phyloP scores from a whole-genome alignment of 1,139 yeast species.

The Zygoascus sp. region DNA sequence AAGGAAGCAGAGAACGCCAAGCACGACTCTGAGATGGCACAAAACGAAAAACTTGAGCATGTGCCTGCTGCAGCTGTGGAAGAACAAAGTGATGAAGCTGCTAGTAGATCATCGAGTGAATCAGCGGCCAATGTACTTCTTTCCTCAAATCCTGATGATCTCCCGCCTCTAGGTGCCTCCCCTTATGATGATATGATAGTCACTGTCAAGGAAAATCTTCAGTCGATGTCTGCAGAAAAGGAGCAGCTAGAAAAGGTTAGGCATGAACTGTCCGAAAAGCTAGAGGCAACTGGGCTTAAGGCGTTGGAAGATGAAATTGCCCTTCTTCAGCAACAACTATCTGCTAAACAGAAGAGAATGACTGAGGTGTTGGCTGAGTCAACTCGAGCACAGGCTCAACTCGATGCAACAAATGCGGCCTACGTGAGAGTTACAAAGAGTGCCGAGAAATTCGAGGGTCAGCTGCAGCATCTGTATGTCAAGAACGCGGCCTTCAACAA shows the following conservation, averaged over 20 bases:
- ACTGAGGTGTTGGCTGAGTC: not conserved
- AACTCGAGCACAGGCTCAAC: conserved; percentile 1
- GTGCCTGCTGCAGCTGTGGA: not conserved
- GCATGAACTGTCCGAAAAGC: conserved; percentile 12
- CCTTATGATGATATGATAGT: conserved; percentile 9
- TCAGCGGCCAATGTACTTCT: not conserved
- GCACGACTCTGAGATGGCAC: not conserved
- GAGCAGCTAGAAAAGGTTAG: conserved; percentile 8
- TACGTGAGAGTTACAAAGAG: not conserved
- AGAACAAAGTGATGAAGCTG: not conserved
- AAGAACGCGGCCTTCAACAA: conserved; percentile 1
- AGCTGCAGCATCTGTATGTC: not conserved
- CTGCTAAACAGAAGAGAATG: conserved; percentile 9
- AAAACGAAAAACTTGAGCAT: not conserved
- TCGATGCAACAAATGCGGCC: conserved; percentile 5
- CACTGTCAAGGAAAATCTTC: not conserved
- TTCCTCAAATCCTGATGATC: not conserved
- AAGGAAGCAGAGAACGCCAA: conserved; percentile 10
- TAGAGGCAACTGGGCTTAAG: conserved; percentile 13
- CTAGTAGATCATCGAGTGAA: not conserved
- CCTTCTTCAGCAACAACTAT: conserved; percentile 9
- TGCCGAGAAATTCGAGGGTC: not conserved
- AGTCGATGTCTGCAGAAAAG: not conserved
- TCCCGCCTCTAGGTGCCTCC: not conserved
- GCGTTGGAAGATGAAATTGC: not conserved